Base-by-base conservation (phyloP, 2,329 filamentous ascomycete species). In the Calonectria fujianensis region DNA sequence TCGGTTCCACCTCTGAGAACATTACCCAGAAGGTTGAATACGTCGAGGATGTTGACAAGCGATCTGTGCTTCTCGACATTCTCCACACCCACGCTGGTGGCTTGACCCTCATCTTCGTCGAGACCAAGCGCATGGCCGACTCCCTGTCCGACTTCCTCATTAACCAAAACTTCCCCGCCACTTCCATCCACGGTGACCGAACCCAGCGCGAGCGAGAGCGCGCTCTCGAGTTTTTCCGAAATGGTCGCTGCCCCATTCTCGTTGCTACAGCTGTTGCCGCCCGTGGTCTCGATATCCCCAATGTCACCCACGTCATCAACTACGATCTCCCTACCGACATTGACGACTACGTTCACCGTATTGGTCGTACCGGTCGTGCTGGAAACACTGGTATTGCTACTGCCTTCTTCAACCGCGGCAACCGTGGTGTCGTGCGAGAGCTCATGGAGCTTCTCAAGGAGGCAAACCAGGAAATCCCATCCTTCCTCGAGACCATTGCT, bases 41-140 rank as follows among this genome's bases (percentile, higher is more conserved):
- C 82, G 95, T 98, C 75, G 96, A 98, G 88, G 97, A 98, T 82
- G 88, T 92, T 77, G 97, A 99, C 91, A 99, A 99, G 93, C 96
- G 96, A 85, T 98, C 97, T 72, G 96, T 98, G 77, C 93, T 99
- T 64, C 92, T 99, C 75, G 97, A 99, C 83, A 98, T 99, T 79
- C 93, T 99, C 70, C 96, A 98, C 91, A 98, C 95, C 52, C 95
- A 98, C 82, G 95, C 93, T 74, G 94, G 89, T 75, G 96, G 96
- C 83, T 91, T 98, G 75, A 98, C 96, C 20, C 90, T 99, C 76
- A 98, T 99, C 85, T 99, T 99, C 88, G 97, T 99, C 77, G 97
- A 98, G 91, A 98, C 97, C 76, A 99, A 99, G 93, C 96, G 97
- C 82, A 98, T 98, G 96, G 97, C 97, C 75, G 97, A 99, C 86